Evolutionary conservation across 768 basidiomycete species (phyloP), one percentile per base, ranked within the genome.

Genomic region (Hypsizygus marmoreus): DNA sequence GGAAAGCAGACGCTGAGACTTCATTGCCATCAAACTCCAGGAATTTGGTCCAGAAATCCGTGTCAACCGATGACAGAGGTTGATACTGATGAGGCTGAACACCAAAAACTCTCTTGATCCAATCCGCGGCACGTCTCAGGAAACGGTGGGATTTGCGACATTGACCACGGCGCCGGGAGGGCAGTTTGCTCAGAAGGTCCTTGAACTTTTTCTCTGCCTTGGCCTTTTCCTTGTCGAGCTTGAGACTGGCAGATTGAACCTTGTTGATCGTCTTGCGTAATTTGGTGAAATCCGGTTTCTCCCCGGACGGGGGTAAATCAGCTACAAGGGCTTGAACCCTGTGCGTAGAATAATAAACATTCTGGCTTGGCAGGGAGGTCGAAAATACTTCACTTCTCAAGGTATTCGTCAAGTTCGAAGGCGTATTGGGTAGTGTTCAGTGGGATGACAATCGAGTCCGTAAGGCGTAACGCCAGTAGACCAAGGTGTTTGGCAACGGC

Each of bases 401-500:
- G 72, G 53, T 89, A 89, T 6, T 73, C 66, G 33, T 72, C 67
- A n/a, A 90, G 70, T 58, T 88, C 84, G 12, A 79, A 53, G 3
- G 86, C 69, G 61, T 91, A 91, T 45, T 88, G 83, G 1, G 88
- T 88, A 14, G 86, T 86, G 59, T 91, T 90, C 38, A 90, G 61
- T 2, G 88, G 88, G 4, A 91, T 57, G 20, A 88, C 64, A 40
- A 88, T 70, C 9, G 80, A 74, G 53, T 89, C 83, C 3, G 75
- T 72, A 12, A 88, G 50, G 17, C 84, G 74, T n/a, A 91, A 69
- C 7, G 76, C 67, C 49, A 84, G 59, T 10, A 89, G 67, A 38
- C 87, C 88, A 2, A 88, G 63, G 56, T 82, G 73, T 57, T 84
- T 78, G 7, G 88, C 84, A 33, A 86, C 73, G 30, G 84, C 84